Conservation (phyloP, 2,329 filamentous ascomycete species). For the Ophiostoma perfectum region DNA sequence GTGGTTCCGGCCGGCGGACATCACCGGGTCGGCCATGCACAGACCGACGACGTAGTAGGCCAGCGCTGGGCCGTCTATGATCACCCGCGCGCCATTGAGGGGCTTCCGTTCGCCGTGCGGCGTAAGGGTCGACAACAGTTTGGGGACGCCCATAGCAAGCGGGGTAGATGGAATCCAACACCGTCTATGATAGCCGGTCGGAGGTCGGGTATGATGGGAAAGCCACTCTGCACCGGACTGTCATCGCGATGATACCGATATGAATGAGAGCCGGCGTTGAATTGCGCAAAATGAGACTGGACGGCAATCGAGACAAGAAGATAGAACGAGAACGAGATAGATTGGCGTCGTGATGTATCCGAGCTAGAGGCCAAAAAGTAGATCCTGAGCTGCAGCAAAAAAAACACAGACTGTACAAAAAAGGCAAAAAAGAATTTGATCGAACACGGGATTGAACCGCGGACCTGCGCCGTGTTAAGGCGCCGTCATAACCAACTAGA, state of each 20-base stretch:
- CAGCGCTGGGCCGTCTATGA: constrained; percentile 31
- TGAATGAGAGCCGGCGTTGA: not conserved
- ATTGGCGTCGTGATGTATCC: not conserved
- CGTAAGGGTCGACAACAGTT: constrained; percentile 26
- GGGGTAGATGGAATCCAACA: not conserved
- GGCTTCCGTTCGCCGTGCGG: constrained; percentile 27
- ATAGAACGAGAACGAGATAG: not conserved
- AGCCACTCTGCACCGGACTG: not conserved
- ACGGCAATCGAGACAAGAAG: not conserved
- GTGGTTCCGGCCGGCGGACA: constrained; percentile 20
- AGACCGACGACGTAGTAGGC: constrained; percentile 29
- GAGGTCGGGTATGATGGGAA: not conserved
- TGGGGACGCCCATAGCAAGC: constrained; percentile 29
- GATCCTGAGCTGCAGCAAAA: not conserved
- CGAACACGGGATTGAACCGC: constrained; percentile 25
- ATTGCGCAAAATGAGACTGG: not conserved
- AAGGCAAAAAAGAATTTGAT: constrained; percentile 17
- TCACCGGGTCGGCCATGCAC: constrained; percentile 21
- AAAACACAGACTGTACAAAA: not conserved
- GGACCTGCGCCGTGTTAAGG: constrained; percentile 25
- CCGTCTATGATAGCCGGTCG: not conserved
- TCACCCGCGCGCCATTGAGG: constrained; percentile 25
- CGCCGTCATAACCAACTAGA: constrained; percentile 26
- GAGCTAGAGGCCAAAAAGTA: not conserved
- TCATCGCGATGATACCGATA: not conserved